Conservation (phyloP, 768 basidiomycete species). For the Termitomyces sp. region DNA sequence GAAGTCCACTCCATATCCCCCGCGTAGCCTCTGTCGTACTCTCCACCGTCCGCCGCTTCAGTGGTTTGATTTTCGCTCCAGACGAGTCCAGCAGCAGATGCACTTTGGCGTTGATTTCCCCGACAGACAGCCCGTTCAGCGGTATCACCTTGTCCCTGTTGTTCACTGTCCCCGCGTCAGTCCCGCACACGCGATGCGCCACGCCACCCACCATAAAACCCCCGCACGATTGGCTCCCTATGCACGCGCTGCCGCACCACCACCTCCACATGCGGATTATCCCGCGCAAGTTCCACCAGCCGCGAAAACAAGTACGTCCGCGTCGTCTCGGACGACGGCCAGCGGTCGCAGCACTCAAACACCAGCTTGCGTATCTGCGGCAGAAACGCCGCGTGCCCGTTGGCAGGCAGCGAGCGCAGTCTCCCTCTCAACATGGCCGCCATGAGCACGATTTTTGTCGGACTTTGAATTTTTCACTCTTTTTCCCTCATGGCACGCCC, state of each 20-base stretch:
- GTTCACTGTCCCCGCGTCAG: slow-evolving; percentile 57
- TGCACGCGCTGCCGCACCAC: slow-evolving; percentile 74
- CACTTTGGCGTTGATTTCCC: slow-evolving; percentile 71
- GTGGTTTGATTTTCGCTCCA: slow-evolving; percentile 76
- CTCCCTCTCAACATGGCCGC: slow-evolving; percentile 37
- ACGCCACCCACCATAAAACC: slow-evolving; percentile 65
- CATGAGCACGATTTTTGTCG: slow-evolving; percentile 11
- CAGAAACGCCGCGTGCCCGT: slow-evolving; percentile 70
- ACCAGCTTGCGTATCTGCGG: slow-evolving; percentile 84
- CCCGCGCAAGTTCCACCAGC: slow-evolving; percentile 57
- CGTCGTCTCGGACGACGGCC: slow-evolving; percentile 69
- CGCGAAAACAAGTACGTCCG: slow-evolving; percentile 65
- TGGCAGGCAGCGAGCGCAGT: slow-evolving; percentile 57
- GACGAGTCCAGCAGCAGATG: slow-evolving; percentile 83
- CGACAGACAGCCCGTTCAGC: slow-evolving; percentile 69
- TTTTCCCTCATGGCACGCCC: slow-evolving; percentile 59
- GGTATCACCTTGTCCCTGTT: slow-evolving; percentile 85
- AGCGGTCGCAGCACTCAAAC: slow-evolving; percentile 83
- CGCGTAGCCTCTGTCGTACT: slow-evolving; percentile 76
- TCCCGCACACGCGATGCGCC: too few relatives aligned
- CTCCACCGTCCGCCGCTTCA: slow-evolving; percentile 75
- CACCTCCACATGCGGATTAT: slow-evolving; percentile 81
- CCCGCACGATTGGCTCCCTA: slow-evolving; percentile 75
- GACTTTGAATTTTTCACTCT: slow-evolving; percentile 23
- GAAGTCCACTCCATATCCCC: slow-evolving; percentile 88